Evolutionary conservation across 805 yeast genomes (phyloP), one percentile per base, ranked within the genome.

Genomic region (Metschnikowia hibisci): DNA sequence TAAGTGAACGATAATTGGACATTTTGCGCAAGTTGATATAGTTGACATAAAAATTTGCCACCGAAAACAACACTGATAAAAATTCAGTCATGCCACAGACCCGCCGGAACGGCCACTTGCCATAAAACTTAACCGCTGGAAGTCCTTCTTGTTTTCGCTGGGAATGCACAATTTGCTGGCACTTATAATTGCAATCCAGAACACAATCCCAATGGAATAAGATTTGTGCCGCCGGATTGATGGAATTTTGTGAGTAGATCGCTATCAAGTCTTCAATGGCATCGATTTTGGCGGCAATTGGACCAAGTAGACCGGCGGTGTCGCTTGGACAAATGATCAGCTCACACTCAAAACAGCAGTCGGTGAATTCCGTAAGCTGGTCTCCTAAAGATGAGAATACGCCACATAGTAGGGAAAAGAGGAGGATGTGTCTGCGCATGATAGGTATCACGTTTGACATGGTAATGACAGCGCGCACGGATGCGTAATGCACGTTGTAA

Each of bases 61-160:
- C 18, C 9, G 71, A 65, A 42, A 70, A 67, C 6, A 68, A 25
- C 11, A 58, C 58, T 31, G 70, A 64, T 28, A 60, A 58, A 22
- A 67, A 25, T 44, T 70, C 75, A 20, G 68, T 66, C 16, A 63
- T 52, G 1, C 73, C 74, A 26, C 62, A 54, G 1, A 69, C 52
- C 25, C 74, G 52, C 5, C 39, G 43, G 41, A 70, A 70, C 4
- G 74, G 74, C 75, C 75, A 70, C 47, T 70, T 70, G 4, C 75
- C 75, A 38, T 57, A 55, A 46, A 68, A 70, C 45, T 70, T 71
- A n/a, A 68, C 73, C 50, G 63, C 52, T 4, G 57, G 57, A 7
- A 52, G 47, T 3, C 58, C 60, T 0, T 37, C 18, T 5, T 27
- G 33, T 18, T 43, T 34, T 13, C 72, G 47, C 22, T 43, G 41